Evolutionary conservation across 2,329 filamentous ascomycete species (phyloP).

Genomic region (Bipolaris bicolor): DNA sequence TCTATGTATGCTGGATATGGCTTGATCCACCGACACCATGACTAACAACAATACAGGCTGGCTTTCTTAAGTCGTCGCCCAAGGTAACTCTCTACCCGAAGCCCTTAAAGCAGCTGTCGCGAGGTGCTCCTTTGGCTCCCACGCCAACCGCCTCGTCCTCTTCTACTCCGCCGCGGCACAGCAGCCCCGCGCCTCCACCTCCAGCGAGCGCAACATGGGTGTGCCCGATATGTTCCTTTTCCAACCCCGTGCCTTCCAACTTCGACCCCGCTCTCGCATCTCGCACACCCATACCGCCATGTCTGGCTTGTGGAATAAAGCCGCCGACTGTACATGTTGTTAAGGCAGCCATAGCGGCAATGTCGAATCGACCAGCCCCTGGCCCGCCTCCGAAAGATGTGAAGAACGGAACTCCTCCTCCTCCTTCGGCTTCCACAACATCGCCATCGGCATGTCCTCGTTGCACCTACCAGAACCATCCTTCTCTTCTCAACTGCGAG

Average conservation of each 20-base stretch:
- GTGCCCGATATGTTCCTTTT: constrained; percentile 93
- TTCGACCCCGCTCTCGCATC: constrained; percentile 85
- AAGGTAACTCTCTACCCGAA: constrained; percentile 92
- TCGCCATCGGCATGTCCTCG: constrained; percentile 68
- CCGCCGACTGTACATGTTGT: constrained; percentile 81
- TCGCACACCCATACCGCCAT: constrained; percentile 82
- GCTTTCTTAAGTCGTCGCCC: constrained; percentile 92
- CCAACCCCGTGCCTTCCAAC: constrained; percentile 89
- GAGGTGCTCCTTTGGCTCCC: constrained; percentile 55
- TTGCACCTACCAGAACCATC: constrained; percentile 94
- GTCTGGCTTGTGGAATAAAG: constrained; percentile 91
- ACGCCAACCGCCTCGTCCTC: constrained; percentile 45
- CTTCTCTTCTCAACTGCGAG: constrained; percentile 83
- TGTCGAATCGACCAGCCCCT: constrained; percentile 60
- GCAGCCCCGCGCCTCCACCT: constrained; percentile 54
- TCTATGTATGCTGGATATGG: constrained; percentile 50
- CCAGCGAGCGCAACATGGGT: constrained; percentile 80
- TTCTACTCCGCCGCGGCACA: constrained; percentile 44
- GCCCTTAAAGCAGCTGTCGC: constrained; percentile 68
- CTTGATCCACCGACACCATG: background rate
- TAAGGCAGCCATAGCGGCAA: constrained; percentile 83
- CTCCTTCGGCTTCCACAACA: constrained; percentile 18
- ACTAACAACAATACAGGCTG: constrained; percentile 62
- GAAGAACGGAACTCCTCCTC: constrained; percentile 43
- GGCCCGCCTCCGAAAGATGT: constrained; percentile 40